Conservation (phyloP, 345 rosid genomes). For the Eucalyptus sp. region DNA sequence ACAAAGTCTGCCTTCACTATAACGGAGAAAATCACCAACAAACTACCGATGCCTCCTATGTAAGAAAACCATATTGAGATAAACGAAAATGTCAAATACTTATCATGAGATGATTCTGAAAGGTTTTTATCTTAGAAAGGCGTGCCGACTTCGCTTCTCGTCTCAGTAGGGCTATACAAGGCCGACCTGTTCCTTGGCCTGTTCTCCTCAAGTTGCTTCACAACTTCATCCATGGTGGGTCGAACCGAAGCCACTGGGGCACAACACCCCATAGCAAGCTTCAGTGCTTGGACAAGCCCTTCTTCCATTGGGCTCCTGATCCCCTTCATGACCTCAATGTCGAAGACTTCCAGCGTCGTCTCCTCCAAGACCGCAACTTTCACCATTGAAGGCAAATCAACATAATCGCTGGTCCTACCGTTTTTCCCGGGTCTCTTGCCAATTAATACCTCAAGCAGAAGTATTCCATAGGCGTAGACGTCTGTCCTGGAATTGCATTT, state of each 20-base stretch:
- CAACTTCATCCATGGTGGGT: constrained; percentile 95
- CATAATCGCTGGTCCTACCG: constrained; percentile 47
- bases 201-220: constrained; percentile 90
- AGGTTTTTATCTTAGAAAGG: constrained; percentile 41
- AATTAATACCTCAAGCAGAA: constrained; percentile 75
- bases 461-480: constrained; percentile 88
- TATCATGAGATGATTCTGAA: not conserved
- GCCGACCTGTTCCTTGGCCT: constrained; percentile 97
- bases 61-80: not conserved
- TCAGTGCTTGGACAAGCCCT: constrained; percentile 89
- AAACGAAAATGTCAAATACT: not conserved
- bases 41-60: not conserved
- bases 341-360: constrained; percentile 91
- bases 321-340: constrained; percentile 76
- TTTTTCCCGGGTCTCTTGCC: constrained; percentile 88
- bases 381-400: constrained; percentile 79
- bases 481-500: constrained; percentile 89
- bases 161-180: constrained; percentile 81
- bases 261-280: constrained; percentile 98
- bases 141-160: constrained; percentile 76
- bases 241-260: constrained; percentile 89
- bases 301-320: constrained; percentile 95
- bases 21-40: not conserved
- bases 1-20: not conserved
- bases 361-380: constrained; percentile 95